Base-by-base conservation (phyloP, 1,139 yeast genomes). In the Hemisphaericaspora subhashii region DNA sequence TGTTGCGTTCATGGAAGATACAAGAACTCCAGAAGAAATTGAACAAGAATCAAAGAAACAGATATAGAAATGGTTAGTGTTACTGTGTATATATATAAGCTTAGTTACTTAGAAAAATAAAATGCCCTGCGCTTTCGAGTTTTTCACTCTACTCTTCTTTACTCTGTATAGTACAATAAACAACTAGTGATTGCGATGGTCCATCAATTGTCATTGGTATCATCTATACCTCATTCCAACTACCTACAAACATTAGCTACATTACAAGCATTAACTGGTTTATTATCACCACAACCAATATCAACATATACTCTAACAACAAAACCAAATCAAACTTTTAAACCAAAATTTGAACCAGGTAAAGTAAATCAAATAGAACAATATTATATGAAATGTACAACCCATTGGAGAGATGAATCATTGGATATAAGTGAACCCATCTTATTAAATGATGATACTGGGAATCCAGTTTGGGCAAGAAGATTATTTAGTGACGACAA, bases 1-100 rank as follows among this genome's bases (percentile, higher is more conserved):
- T 13, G 90, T 80, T 38, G 98, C 98, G 0, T 89, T 90, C 59
- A 75, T 76, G 18, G 98, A 92, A 58, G 89, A 86, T 41, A 66
- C 81, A n/a, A 57, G 65, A 10, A 61, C 60, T 24, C 54, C 60
- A 12, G 58, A 55, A 6, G 64, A 57, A 33, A 61, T 57, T 15
- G 43, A 36, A 13, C 16, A 31, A 13, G 48, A 47, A 17, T 8
- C 31, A 13, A 47, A 46, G 39, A 47, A 47, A 31, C 32, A 41
- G 12, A 38, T 36, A 29, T 47, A 45, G 38, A 31, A 24, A 25
- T n/a, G n/a, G n/a, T n/a, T n/a, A n/a, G n/a, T n/a, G n/a, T n/a
- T n/a, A n/a, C 39, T 20, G 37, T 30, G 35, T 32, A 15, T 31
- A 1, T 26, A n/a, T n/a, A n/a, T n/a, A n/a, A n/a, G n/a, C n/a